Evolutionary conservation across 1,139 yeast species (phyloP).

Genomic region (Petasospora fabianii): DNA sequence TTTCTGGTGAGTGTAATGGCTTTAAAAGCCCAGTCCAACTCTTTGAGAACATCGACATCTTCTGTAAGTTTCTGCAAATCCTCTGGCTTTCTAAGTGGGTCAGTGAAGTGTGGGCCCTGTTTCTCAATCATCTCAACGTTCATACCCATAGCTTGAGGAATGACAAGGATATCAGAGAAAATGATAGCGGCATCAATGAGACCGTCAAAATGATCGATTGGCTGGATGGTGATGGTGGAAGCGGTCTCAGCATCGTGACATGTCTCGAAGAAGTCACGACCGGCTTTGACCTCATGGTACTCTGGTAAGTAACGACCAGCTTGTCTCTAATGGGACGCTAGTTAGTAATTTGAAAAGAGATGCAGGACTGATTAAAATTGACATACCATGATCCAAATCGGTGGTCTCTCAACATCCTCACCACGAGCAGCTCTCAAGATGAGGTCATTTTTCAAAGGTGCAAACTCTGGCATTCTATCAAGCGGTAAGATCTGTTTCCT

Average conservation of each 20-base stretch:
- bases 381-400: conserved; percentile 90
- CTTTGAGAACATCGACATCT: conserved; percentile 67
- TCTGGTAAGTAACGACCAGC: conserved; percentile 71
- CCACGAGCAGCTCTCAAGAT: conserved; percentile 85
- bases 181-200: conserved; percentile 94
- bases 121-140: conserved; percentile 92
- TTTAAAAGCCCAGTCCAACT: conserved; percentile 90
- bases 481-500: not conserved
- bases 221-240: conserved; percentile 91
- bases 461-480: conserved; percentile 35
- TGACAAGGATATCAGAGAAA: conserved; percentile 89
- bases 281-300: conserved; percentile 83
- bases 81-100: conserved; percentile 72
- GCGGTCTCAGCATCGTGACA: conserved; percentile 95
- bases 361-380: not conserved
- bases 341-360: conserved; percentile 5
- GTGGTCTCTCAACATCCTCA: conserved; percentile 92
- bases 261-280: conserved; percentile 87
- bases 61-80: conserved; percentile 60
- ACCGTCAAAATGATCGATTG: conserved; percentile 85
- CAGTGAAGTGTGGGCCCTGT: conserved; percentile 90
- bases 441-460: conserved; percentile 81
- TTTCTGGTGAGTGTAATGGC: conserved; percentile 85
- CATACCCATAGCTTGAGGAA: conserved; percentile 99
- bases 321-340: conserved; percentile 30